A percentile compares a stretch with the other conserved stretches of the same genome.
phyloP scores from a whole-genome alignment of 495 filamentous ascomycete genomes.

The Penicillium desertorum region DNA sequence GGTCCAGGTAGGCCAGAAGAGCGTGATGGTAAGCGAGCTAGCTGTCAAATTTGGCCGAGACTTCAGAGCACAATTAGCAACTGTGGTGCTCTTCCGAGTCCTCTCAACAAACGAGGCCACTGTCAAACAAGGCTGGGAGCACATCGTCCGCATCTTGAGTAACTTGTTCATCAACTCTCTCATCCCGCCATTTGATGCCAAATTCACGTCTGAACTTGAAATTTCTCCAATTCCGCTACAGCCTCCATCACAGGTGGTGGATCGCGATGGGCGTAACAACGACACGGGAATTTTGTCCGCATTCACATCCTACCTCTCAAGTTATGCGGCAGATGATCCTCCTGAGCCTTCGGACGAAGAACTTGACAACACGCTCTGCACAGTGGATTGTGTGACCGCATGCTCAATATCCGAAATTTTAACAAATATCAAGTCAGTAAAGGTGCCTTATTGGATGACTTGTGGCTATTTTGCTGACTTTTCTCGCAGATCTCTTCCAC shows the following conservation, averaged over 20 bases:
- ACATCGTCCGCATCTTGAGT: conserved; percentile 85
- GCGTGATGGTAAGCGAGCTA: conserved; percentile 98
- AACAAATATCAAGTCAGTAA: conserved; percentile 74
- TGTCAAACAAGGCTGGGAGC: conserved; percentile 76
- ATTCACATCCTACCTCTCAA: conserved; percentile 95
- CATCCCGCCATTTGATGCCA: conserved; percentile 78
- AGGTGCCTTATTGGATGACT: background rate
- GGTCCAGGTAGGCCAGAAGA: conserved; percentile 86
- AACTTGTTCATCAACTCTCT: conserved; percentile 97
- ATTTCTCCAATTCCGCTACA: conserved; percentile 86
- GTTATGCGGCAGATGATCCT: conserved; percentile 95
- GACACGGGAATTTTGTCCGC: conserved; percentile 89
- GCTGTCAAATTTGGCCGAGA: conserved; percentile 96
- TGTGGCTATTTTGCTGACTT: conserved; percentile 6
- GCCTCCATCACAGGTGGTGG: conserved; percentile 88
- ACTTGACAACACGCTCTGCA: conserved; percentile 89
- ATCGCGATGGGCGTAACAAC: conserved; percentile 70
- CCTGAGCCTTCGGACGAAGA: conserved; percentile 97
- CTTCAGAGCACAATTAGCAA: conserved; percentile 88
- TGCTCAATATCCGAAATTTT: conserved; percentile 84
- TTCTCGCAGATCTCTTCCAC: conserved; percentile 61
- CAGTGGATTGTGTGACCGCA: conserved; percentile 89
- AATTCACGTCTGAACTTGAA: conserved; percentile 66
- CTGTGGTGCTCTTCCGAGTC: conserved; percentile 89
- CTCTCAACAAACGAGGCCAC: conserved; percentile 77